phyloP scores from a whole-genome alignment of 768 basidiomycete genomes.

The Pisolithus sp. region DNA sequence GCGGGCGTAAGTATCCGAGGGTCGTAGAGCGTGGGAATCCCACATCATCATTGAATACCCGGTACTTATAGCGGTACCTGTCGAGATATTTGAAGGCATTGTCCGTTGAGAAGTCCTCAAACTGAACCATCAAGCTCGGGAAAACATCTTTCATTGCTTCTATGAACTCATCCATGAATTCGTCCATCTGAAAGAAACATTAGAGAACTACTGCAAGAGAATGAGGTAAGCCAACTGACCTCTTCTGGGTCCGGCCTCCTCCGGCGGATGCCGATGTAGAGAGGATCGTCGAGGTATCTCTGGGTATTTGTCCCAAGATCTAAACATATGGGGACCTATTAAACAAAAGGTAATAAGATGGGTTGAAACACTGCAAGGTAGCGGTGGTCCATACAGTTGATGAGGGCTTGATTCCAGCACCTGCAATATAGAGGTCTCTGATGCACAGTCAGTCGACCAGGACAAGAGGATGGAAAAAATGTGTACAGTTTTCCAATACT shows the following conservation, averaged over 20 bases:
- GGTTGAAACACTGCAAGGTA: not conserved
- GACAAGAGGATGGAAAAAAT: not conserved
- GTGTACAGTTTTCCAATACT: slow-evolving; percentile 68
- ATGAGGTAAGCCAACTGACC: slow-evolving; percentile 24
- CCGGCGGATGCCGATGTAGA: slow-evolving; percentile 67
- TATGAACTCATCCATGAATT: slow-evolving; percentile 77
- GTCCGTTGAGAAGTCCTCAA: slow-evolving; percentile 73
- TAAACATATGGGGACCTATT: slow-evolving; percentile 54
- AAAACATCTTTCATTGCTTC: slow-evolving; percentile 55
- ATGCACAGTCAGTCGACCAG: not conserved
- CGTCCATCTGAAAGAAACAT: slow-evolving; percentile 45
- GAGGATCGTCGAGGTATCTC: slow-evolving; percentile 58
- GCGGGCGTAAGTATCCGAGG: slow-evolving; percentile 3
- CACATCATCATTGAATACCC: slow-evolving; percentile 71
- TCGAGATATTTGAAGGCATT: slow-evolving; percentile 73
- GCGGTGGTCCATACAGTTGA: slow-evolving; percentile 31
- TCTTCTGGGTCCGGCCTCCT: slow-evolving; percentile 41
- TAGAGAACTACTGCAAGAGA: not conserved
- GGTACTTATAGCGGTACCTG: slow-evolving; percentile 49
- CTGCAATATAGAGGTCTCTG: slow-evolving; percentile 64
- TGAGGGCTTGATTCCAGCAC: slow-evolving; percentile 55
- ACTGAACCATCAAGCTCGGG: slow-evolving; percentile 65
- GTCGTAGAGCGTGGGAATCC: slow-evolving; percentile 16
- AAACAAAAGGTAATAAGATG: not conserved
- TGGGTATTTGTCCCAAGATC: slow-evolving; percentile 76